Evolutionary conservation across 352 stramenopile genomes (phyloP), one percentile per base, ranked within the genome.

Genomic region (Globisporangium abappressorium): DNA sequence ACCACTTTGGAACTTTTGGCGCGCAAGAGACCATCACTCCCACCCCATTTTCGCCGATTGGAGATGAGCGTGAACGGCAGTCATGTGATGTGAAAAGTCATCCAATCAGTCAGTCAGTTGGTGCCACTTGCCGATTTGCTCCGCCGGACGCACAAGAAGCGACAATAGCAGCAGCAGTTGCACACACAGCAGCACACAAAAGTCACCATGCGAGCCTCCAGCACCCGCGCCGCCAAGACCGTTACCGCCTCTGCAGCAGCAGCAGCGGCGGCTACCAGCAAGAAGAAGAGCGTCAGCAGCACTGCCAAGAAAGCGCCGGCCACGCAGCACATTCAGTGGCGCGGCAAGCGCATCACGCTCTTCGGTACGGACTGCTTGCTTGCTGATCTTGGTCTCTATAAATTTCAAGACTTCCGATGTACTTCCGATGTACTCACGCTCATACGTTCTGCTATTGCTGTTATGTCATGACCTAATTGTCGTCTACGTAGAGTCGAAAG

Each of bases 241-340:
- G 56, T n/a, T 18, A 26, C 53, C 6, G 24, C 22, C 24, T 51
- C 60, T 26, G 58, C 55, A 12, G 43, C 38, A 26, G 24, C 24
- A 26, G 24, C n/a, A n/a, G n/a, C n/a, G 34, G 41, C 58, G 28
- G 8, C 58, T 3, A 24, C 49, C 24, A 71, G n/a, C 34, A 54
- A 57, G 38, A 56, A 47, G 28, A 62, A 24, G 51, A 41, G 9
- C 8, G 12, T 11, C 36, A 55, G 33, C 49, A 60, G 22, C 54
- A 36, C 43, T 20, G 22, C 2, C 14, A 74, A 72, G 59, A 80
- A 79, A 64, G 36, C 60, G 18, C 26, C 62, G n/a, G 63, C 65
- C 53, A 91, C 78, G 34, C 66, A 86, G 55, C 77, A 89, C 70
- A 77, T 92, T 66, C 54, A 90, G 64, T 93, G 85, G 84, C 84